Evolutionary conservation across 1,139 yeast genomes (phyloP), one percentile per base, ranked within the genome.

Genomic region (Pichia sp.): DNA sequence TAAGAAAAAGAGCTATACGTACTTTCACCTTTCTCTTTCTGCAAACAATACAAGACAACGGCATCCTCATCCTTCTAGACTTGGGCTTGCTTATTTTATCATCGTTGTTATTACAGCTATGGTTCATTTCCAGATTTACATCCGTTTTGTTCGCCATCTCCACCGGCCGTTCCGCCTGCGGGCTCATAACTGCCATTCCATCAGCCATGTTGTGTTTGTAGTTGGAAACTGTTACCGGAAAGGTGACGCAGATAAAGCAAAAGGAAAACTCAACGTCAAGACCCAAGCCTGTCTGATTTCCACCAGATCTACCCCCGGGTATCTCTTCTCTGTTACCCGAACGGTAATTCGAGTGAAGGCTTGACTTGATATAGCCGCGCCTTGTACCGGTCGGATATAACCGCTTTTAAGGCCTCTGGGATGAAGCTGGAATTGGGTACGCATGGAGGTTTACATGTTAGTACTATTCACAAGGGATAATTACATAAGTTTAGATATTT

Each of bases 31-130:
- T 77, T 50, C 79, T 67, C 58, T 72, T 71, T 40, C 80, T 69
- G 56, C 81, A 77, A 49, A 75, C 73, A 41, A 72, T 70, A 59
- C 81, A 77, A 0, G 80, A 72, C 4, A 74, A 62, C 0, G 79
- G 74, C 40, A 73, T 70, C 55, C 78, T 66, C 54, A 74, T 72
- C 52, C 78, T 64, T 57, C 72, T 75, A 48, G 66, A 53, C 40
- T 57, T 62, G 1, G 47, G 47, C 30, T 29, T 42, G 5, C 3
- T 15, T n/a, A 19, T 5, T 8, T 31, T 31, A 15, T 19, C 16
- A 11, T 13, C 16, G 34, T 47, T 23, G 19, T 40, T 36, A 11
- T 4, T 29, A 8, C 23, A 3, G n/a, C 8, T 15, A 44, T 8
- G 8, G 8, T 44, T 23, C 16, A 13, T 29, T 10, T 7, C 32